A percentile compares a stretch with the other conserved stretches of the same genome.
phyloP scores from a whole-genome alignment of 2,329 filamentous ascomycete genomes.

The Phoma sp. region DNA sequence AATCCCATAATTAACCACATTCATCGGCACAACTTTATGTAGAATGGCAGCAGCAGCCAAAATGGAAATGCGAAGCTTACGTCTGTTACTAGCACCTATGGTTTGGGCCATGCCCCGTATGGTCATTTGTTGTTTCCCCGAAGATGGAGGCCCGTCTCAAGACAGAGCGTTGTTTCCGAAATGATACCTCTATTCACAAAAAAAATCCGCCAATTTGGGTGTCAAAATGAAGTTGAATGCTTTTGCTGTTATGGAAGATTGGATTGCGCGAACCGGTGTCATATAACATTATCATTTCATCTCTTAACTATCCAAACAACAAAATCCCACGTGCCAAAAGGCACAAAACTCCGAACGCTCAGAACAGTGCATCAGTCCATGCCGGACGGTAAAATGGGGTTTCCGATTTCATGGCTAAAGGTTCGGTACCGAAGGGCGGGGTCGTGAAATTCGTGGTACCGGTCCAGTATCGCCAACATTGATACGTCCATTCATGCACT shows the following conservation, averaged over 20 bases:
- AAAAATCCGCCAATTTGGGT: not conserved
- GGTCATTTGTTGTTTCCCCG: too few relatives aligned
- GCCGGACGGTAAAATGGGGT: slow-evolving; percentile 9
- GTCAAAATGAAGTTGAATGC: not conserved
- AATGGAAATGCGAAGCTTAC: too few relatives aligned
- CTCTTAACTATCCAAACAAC: slow-evolving; percentile 10
- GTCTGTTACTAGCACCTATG: too few relatives aligned
- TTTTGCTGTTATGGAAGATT: not conserved
- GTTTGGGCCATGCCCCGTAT: too few relatives aligned
- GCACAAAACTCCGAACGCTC: slow-evolving; percentile 18
- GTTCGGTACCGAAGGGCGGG: not conserved
- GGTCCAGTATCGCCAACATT: slow-evolving; percentile 1
- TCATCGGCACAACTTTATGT: too few relatives aligned
- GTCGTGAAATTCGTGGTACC: slow-evolving; percentile 18
- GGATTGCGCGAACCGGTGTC: not conserved
- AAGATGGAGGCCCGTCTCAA: too few relatives aligned
- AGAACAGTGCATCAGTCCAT: slow-evolving; percentile 18
- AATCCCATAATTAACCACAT: too few relatives aligned
- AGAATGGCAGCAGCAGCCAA: too few relatives aligned
- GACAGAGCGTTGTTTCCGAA: too few relatives aligned
- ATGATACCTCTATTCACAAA: too few relatives aligned
- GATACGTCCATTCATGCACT: slow-evolving; percentile 18
- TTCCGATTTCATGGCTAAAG: slow-evolving; percentile 2
- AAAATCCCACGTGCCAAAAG: slow-evolving; percentile 7
- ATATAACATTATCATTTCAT: slow-evolving; percentile 18